phyloP scores from a whole-genome alignment of 495 filamentous ascomycete species.

The Trichoderma reesei region DNA sequence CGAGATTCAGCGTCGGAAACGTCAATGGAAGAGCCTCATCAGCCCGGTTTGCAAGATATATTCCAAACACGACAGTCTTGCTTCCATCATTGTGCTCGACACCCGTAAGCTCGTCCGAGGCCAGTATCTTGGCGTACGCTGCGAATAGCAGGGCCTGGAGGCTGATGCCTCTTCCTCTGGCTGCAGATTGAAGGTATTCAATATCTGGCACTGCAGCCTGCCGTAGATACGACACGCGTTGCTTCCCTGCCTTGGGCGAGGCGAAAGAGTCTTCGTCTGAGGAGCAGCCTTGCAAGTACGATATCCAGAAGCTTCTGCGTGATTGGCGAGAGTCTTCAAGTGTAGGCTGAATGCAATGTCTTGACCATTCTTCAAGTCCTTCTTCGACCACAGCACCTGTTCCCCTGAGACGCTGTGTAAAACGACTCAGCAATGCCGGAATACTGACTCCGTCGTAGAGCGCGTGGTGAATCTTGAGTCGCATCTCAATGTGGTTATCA shows the following conservation, averaged over 20 bases:
- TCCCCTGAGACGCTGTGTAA: constrained; percentile 9
- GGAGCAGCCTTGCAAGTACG: constrained; percentile 1
- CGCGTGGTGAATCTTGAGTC: constrained; percentile 59
- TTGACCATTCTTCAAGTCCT: background rate
- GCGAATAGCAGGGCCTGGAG: constrained; percentile 37
- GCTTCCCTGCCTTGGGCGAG: background rate
- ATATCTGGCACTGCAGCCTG: constrained; percentile 16
- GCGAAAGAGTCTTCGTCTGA: background rate
- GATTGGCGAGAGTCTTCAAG: background rate
- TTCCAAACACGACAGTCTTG: constrained; percentile 28
- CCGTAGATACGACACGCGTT: constrained; percentile 14
- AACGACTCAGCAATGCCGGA: constrained; percentile 34
- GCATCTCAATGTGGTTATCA: constrained; percentile 17
- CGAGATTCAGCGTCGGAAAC: constrained; percentile 32
- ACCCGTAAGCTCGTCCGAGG: constrained; percentile 2
- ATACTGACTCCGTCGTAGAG: constrained; percentile 70
- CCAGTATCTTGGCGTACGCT: constrained; percentile 24
- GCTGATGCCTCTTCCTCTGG: constrained; percentile 23
- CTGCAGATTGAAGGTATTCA: constrained; percentile 11
- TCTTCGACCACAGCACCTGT: background rate
- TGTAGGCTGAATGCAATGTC: background rate
- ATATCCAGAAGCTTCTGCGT: constrained; percentile 16
- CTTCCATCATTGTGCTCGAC: background rate
- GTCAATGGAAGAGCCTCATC: constrained; percentile 12
- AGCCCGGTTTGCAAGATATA: constrained; percentile 37